Percentiles rank a stretch among this genome's conserved stretches.
phyloP scores from a whole-genome alignment of 2,329 filamentous ascomycete species.

The Xenosphaeropsis pyriputrescens region DNA sequence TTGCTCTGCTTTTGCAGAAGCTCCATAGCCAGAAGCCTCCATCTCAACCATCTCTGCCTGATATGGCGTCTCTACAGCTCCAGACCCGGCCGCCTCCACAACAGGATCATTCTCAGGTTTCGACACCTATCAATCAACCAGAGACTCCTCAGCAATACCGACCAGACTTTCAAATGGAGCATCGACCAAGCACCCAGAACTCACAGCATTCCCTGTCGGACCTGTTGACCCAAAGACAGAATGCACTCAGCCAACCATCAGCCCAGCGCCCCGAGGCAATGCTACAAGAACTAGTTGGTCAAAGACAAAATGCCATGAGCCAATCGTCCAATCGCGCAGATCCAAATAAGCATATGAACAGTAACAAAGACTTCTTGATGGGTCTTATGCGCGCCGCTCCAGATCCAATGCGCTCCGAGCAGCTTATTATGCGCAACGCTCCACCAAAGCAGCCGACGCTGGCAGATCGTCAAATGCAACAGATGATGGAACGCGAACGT shows the following conservation, averaged over 20 bases:
- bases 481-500: constrained; percentile 26
- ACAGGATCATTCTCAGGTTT: constrained; percentile 23
- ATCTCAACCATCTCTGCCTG: constrained; percentile 18
- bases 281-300: constrained; percentile 42
- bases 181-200: constrained; percentile 13
- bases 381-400: constrained; percentile 56
- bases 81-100: constrained; percentile 27
- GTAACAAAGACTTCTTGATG: constrained; percentile 73
- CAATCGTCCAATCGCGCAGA: constrained; percentile 32
- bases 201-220: constrained; percentile 30
- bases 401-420: constrained; percentile 35
- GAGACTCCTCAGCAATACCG: constrained; percentile 11
- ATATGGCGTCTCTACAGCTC: constrained; percentile 14
- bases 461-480: constrained; percentile 23
- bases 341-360: constrained; percentile 29
- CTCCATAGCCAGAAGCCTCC: constrained; percentile 43
- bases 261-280: constrained; percentile 38
- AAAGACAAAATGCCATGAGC: constrained; percentile 39
- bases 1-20: constrained; percentile 70
- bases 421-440: constrained; percentile 31
- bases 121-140: no score
- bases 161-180: constrained; percentile 15
- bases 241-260: constrained; percentile 19
- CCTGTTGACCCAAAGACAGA: constrained; percentile 29
- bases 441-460: constrained; percentile 7